phyloP scores from a whole-genome alignment of 1,139 yeast species.

The Keqinozyma sinolaborantium region DNA sequence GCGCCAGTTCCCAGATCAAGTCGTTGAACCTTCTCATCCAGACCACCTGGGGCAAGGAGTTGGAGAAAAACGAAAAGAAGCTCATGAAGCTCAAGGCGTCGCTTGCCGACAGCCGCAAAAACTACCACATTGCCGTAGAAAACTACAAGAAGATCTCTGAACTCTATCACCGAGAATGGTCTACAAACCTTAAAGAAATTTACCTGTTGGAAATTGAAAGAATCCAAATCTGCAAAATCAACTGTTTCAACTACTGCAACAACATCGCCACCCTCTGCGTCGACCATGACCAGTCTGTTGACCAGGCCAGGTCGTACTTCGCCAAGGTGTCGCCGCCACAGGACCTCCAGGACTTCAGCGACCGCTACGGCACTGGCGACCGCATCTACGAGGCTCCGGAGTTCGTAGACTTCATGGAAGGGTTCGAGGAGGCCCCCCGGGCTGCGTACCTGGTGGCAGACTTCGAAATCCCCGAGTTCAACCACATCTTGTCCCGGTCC shows the following conservation, averaged over 20 bases:
- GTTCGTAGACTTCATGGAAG: conserved; percentile 39
- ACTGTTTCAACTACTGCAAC: conserved; percentile 82
- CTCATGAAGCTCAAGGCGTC: conserved; percentile 51
- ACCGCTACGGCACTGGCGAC: conserved; percentile 63
- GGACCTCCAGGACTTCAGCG: conserved; percentile 58
- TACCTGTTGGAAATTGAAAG: conserved; percentile 80
- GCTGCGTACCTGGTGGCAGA: conserved; percentile 23
- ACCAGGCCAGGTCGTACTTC: conserved; percentile 60
- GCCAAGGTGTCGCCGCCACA: conserved; percentile 64
- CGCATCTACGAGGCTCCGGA: conserved; percentile 55
- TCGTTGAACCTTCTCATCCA: conserved; percentile 61
- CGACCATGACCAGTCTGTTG: conserved; percentile 73
- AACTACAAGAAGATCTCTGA: conserved; percentile 66
- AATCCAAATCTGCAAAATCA: conserved; percentile 69
- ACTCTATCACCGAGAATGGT: conserved; percentile 81
- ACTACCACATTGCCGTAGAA: conserved; percentile 58
- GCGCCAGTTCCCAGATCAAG: conserved; percentile 57
- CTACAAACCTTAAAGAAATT: conserved; percentile 58
- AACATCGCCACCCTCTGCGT: conserved; percentile 75
- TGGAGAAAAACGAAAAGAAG: conserved; percentile 63
- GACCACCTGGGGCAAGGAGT: conserved; percentile 76
- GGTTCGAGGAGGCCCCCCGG: conserved; percentile 26
- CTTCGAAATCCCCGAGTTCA: conserved; percentile 33
- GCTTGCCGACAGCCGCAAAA: conserved; percentile 47
- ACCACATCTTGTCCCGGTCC: conserved; percentile 29